Percentiles rank a stretch among this genome's conserved stretches.
Conservation (phyloP, 2,329 filamentous ascomycete genomes). For the Fusarium nygamai region DNA sequence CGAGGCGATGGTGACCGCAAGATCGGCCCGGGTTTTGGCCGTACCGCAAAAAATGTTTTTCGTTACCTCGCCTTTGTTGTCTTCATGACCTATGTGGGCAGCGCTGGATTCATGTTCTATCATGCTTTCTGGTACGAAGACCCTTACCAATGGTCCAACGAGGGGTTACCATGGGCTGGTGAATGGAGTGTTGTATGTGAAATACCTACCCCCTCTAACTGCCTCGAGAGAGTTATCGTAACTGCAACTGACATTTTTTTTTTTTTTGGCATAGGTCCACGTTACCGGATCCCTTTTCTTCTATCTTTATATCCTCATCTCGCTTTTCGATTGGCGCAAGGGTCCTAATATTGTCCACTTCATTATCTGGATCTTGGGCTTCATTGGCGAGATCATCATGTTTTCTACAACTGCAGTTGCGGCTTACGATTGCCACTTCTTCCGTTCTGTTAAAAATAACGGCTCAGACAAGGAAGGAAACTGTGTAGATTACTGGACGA, state of each 20-base stretch:
- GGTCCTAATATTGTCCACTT: conserved; percentile 85
- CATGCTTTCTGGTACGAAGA: conserved; percentile 70
- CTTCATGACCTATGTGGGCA: conserved; percentile 78
- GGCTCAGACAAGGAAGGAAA: conserved; percentile 42
- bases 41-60: conserved; percentile 76
- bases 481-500: conserved; percentile 53
- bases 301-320: conserved; percentile 86
- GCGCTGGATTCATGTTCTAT: conserved; percentile 76
- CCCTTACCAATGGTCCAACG: conserved; percentile 51
- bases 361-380: conserved; percentile 78
- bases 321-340: conserved; percentile 83
- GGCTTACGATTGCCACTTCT: conserved; percentile 74
- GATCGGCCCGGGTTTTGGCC: conserved; percentile 67
- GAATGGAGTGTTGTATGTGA: conserved; percentile 76
- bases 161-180: conserved; percentile 76
- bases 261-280: conserved; percentile 73
- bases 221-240: conserved; percentile 3
- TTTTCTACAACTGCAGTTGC: conserved; percentile 74
- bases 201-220: neutral
- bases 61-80: conserved; percentile 77
- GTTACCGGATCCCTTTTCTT: conserved; percentile 86
- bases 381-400: conserved; percentile 78
- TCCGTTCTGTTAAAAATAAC: conserved; percentile 50
- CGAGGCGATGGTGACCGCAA: conserved; percentile 58
- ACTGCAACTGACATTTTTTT: conserved; percentile 37